Base-by-base conservation (phyloP, 2,329 filamentous ascomycete genomes). In the Shiraia bambusicola region DNA sequence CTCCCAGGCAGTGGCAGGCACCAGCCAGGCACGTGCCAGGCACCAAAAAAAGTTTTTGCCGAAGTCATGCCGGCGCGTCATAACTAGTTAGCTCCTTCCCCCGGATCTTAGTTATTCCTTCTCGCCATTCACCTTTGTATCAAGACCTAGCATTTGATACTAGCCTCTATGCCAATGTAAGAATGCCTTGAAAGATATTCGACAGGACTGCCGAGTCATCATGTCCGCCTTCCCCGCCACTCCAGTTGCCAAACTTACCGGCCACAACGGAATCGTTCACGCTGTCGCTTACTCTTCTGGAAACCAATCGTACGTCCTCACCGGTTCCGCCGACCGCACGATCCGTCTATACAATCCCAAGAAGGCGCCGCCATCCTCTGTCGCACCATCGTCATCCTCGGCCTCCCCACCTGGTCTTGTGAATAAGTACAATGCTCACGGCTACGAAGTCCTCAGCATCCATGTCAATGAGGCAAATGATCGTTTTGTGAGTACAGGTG, bases 361-460 rank as follows among this genome's bases (percentile, higher is more conserved):
- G 37, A 77, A 80, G 38, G 75, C 72, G 46, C 63, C 64, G 9
- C 44, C 54, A 8, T 56, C 54, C 30, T 66, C 69, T 54, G 61
- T 67, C 61, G 63, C 65, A 41, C 45, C 65, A 29, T 41, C 58
- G 47, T 24, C 49, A 22, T 53, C 58, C 53, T 44, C 51, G n/a
- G 37, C 50, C 13, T 52, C 49, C 32, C 28, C 63, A 52, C 33
- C 59, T 2, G 59, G 69, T 2, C 83, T 93, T 3, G 88, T 98
- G 62, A 91, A 96, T 70, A 87, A 83, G 26, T 98, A 95, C 72
- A 75, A 83, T 26, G 88, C 87, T 2, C 93, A 98, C 71, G 91
- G 89, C 54, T 95, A 98, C 73, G 87, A 91, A 56, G 86, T 98
- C 6, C 83, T 96, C 46, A 87, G 88, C 53, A 77, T 98, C 28